Evolutionary conservation across 2,329 filamentous ascomycete species (phyloP), one percentile per base, ranked within the genome.

Genomic region (Fusarium denticulatum): DNA sequence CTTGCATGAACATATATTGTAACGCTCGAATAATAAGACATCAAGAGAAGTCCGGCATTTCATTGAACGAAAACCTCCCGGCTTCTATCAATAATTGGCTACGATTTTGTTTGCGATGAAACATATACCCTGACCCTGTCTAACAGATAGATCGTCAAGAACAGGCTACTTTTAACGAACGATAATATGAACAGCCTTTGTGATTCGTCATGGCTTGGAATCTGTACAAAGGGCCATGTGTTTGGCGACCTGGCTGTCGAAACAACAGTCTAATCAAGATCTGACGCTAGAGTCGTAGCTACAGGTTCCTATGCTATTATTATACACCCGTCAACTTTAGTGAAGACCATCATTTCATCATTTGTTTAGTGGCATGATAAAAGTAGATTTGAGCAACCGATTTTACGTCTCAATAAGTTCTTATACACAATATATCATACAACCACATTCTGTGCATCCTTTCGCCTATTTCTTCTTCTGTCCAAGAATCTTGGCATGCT

Each of bases 381-480:
- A 45, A n/a, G 16, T 13, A 24, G 28, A 26, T 15, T 14, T 45
- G 37, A 30, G 30, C 13, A 32, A 68, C 49, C 40, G 56, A 69
- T 66, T 58, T 53, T 71, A 72, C 64, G 67, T 65, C 72, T 73
- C 61, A 71, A 69, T 59, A 72, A 66, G 68, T 65, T 76, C 67
- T 73, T 67, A 69, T 73, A 79, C 68, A 76, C 65, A 59, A 47
- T 71, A 62, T 78, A 81, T 82, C 76, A 76, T 81, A 82, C 80
- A 81, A 56, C 55, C 47, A 43, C 24, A 39, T 39, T 67, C 20
- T 13, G 57, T 32, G 22, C 32, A 46, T 32, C 5, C 14, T 36
- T 32, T 37, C 40, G 22, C 50, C 24, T 61, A 75, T 59, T 74
- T 78, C 64, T 64, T 76, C 65, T 73, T 69, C 56, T 73, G 65